Evolutionary conservation across 2,329 filamentous ascomycete genomes (phyloP), one percentile per base, ranked within the genome.

Genomic region (Elsinoe australis): DNA sequence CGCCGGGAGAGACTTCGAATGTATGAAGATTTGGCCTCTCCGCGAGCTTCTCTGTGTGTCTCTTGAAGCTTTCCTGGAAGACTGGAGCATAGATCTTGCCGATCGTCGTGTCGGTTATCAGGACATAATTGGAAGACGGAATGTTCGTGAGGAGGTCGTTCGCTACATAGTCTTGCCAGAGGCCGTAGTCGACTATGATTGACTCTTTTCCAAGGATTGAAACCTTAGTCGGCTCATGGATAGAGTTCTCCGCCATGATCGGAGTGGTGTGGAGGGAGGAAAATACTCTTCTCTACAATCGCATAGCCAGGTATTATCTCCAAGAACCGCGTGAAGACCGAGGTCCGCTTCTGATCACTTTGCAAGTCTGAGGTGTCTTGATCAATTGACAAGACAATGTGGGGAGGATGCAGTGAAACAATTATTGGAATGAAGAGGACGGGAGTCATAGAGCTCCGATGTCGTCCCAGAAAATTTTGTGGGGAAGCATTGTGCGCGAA

Each of bases 41-140:
- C 41, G 71, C 64, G 42, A 73, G 59, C 52, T 61, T 69, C 26
- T 58, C 53, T 5, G 55, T 51, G 48, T 61, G 57, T 32, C 52
- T 51, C 44, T 78, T 67, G 67, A 92, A 90, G 54, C 74, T 71
- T 52, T 76, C 69, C 61, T 80, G 68, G 66, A 98, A 95, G 21
- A 71, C 63, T n/a, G 86, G 80, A 1, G 88, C 82, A 66, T 96
- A 96, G 58, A 82, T 76, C 17, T 82, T 75, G 53, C 78, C 79
- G 53, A 98, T 79, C 63, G 96, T 96, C 36, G 89, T 94, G 69
- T 98, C 92, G 66, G 92, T 96, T 60, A 98, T 86, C 53, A 98
- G 82, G 51, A 96, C 84, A 65, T 96, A 98, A 52, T 90, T 96
- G 14, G 88, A 94, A 15, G 89, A 92, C 44, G 77, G 68, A 52